Evolutionary conservation across 306 rosid genomes (phyloP), one percentile per base, ranked within the genome.

Genomic region (Lathyrus sativus): DNA sequence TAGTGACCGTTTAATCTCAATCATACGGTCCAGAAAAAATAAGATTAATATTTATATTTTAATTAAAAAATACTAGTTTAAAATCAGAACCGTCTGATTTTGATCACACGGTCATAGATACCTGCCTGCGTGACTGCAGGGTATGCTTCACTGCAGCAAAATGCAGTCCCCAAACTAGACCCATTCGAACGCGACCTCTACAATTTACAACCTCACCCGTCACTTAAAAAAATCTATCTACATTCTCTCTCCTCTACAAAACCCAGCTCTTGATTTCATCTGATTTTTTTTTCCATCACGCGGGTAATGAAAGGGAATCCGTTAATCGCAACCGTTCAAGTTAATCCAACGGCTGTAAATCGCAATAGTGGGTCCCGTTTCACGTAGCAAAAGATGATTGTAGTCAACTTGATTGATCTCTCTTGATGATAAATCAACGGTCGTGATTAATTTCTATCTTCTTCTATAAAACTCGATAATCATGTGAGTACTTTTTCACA

Each of bases 371-470:
- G 78, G 77, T 5, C 78, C 89, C 82, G 29, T 7, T 3, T 77
- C 84, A 70, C 76, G 65, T 60, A 74, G 61, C 14, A 26, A 38
- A 6, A 5, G 8, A 39, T 13, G 4, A 45, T 57, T 26, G 70
- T 73, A 68, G 9, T 73, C 39, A 33, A 10, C 7, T 5, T 2
- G 0, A 28, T 18, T 62, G 42, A 42, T 24, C 26, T 31, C 53
- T 0, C 7, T 22, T 4, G 58, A 29, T 3, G 6, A 53, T 37
- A 0, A 18, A 29, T 71, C 68, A 7, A 81, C 90, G 87, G 83
- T 51, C 42, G 18, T 55, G 81, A 88, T 77, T 62, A 14, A 14
- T 29, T 57, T 13, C n/a, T 45, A 15, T 26, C 24, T 58, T 44
- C 17, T 42, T 29, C 13, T 77, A 88, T 79, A 68, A 83, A 26